These are phyloP conservation scores for Pelargonium myrrhifolium DNA, from an alignment of 441 rosid genomes.

Conservation along the genomic window DNA sequence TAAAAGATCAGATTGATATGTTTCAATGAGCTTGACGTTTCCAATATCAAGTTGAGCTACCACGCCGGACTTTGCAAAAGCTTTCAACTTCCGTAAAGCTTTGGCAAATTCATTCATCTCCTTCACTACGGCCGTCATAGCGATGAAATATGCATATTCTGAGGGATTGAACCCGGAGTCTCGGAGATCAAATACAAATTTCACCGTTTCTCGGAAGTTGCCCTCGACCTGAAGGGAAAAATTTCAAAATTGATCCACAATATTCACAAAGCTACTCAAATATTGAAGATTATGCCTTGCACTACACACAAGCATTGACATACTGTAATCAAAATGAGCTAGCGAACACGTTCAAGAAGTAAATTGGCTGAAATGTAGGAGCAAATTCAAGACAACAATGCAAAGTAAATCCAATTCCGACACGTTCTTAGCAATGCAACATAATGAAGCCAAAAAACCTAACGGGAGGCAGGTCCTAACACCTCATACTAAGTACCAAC, in stretches of 20 bases:
- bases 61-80: slow-evolving; percentile 47
- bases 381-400: too few species aligned
- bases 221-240: slow-evolving; percentile 57
- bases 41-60: slow-evolving; percentile 50
- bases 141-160: slow-evolving; percentile 71
- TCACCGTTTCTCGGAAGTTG: slow-evolving; percentile 56
- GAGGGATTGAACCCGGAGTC: slow-evolving; percentile 75
- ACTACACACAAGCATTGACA: background rate
- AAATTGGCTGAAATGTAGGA: background rate
- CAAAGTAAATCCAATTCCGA: too few species aligned
- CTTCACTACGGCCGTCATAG: slow-evolving; percentile 88
- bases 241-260: slow-evolving; percentile 15
- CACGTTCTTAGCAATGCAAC: too few species aligned
- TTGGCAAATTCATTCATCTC: slow-evolving; percentile 76
- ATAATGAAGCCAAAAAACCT: background rate
- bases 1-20: slow-evolving; percentile 59
- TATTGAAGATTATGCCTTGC: background rate
- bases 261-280: background rate
- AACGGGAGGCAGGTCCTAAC: background rate
- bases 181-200: slow-evolving; percentile 51
- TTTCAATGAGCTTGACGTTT: slow-evolving; percentile 43
- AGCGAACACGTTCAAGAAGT: too few species aligned
- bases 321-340: too few species aligned
- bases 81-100: slow-evolving; percentile 60
- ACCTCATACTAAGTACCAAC: too few species aligned